Base-by-base conservation (phyloP, 2,329 filamentous ascomycete species). In the Curvularia spicifera region DNA sequence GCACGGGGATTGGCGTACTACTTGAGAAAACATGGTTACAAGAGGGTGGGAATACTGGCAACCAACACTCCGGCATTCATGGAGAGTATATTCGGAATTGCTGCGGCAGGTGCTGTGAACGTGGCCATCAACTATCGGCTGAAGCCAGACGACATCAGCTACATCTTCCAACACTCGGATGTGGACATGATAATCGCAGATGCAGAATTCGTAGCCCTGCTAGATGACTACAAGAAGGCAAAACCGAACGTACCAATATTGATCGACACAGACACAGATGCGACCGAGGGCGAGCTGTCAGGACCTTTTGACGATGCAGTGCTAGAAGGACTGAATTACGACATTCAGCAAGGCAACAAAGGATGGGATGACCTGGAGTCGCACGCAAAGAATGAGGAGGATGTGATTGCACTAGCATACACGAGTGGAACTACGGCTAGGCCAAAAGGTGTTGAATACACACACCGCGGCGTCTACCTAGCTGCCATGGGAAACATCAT, bases 51-150 rank as follows among this genome's bases (percentile, higher is more conserved):
- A 6, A 89, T 99, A 47, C 82, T 99, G 10, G 89, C 88, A 8
- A 91, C 95, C 3, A 99, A 99, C 75, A 99, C 95, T 0, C 95
- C 95, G 0, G 93, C 93, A 0, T 98, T 98, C 70, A 82, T 99
- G 28, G 94, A 98, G 78, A 86, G 88, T 6, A 91, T 97, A 61
- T 99, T 91, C 72, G 95, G 91, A 1, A 89, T 97, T 66, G 89
- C 88, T 0, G 93, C 91, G 1, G 91, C 91, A 0, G 92, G 92
- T 1, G 91, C 84, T 7, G 85, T 96, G 24, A 87, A 93, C 60
- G 90, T 97, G 52, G 83, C 83, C 3, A 86, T 89, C 45, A 91
- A 91, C 65, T 91, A 91, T 68, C 81, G 89, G 2, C 80, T 97
- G 45, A 95, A 95, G 75, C 81, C 85, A 35, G 91, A 93, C 61